Percentiles rank a stretch among this genome's conserved stretches.
Evolutionary conservation across 169 alveolate species (phyloP).

Genomic region (Perkinsus marinus): DNA sequence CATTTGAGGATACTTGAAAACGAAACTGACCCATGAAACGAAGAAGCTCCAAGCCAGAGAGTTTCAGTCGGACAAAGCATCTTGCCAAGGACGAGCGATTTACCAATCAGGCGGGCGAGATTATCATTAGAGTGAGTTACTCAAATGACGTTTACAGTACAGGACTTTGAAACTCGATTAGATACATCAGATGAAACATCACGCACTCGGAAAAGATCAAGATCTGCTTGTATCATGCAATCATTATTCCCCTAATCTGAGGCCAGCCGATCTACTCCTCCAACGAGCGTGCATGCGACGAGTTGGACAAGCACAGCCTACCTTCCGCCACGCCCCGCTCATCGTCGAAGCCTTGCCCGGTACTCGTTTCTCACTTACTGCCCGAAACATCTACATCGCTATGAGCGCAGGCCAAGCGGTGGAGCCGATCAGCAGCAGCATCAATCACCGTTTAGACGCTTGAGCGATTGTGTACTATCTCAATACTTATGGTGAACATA

Average conservation of each 20-base stretch:
- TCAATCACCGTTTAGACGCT: too few relatives aligned
- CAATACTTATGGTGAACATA: not conserved
- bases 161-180: not conserved
- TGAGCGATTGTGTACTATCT: too few relatives aligned
- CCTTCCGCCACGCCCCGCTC: not conserved
- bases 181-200: not conserved
- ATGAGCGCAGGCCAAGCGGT: not conserved
- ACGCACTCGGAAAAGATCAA: not conserved
- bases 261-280: not conserved
- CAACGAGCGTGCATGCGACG: not conserved
- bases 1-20: not conserved
- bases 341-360: not conserved
- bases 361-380: not conserved
- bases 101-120: not conserved
- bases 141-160: too few relatives aligned
- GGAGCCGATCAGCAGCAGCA: too few relatives aligned
- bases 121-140: not conserved
- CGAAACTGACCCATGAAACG: too few relatives aligned
- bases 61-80: not conserved
- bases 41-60: too few relatives aligned
- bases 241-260: not conserved
- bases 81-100: not conserved
- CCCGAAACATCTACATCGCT: not conserved
- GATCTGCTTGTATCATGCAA: not conserved
- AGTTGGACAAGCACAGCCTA: not conserved